These are phyloP conservation scores for Neospora caninum DNA, from an alignment of 169 alveolate species.

Conservation along the genomic window DNA sequence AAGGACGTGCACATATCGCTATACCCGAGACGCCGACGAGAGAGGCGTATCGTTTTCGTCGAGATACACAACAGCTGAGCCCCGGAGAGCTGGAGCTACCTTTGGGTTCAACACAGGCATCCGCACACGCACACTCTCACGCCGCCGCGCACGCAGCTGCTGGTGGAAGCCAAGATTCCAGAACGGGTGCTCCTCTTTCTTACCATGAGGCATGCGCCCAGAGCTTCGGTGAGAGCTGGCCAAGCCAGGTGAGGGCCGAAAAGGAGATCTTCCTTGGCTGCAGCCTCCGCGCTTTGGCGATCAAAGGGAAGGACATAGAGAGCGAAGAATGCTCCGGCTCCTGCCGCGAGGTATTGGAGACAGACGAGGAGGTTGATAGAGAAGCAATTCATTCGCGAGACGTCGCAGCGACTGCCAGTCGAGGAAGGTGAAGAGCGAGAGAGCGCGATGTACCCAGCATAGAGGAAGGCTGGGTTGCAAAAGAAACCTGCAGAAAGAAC, in stretches of 20 bases:
- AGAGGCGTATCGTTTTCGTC: too few relatives aligned
- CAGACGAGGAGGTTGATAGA: conserved; percentile 2
- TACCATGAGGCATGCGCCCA: conserved; percentile 9
- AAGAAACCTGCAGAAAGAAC: neutral
- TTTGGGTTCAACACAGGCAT: too few relatives aligned
- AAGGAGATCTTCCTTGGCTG: neutral
- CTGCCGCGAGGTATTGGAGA: neutral
- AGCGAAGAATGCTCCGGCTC: neutral
- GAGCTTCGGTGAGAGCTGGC: neutral
- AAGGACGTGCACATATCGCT: too few relatives aligned
- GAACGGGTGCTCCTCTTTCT: neutral
- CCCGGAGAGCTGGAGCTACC: too few relatives aligned
- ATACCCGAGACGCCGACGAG: too few relatives aligned
- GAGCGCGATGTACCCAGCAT: conserved; percentile 6
- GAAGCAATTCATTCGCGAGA: neutral
- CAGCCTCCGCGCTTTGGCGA: neutral
- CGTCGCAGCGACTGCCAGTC: neutral
- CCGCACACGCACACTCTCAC: neutral
- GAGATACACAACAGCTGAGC: too few relatives aligned
- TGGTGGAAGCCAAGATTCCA: neutral
- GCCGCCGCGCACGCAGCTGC: neutral
- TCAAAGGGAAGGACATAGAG: neutral
- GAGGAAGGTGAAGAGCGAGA: neutral
- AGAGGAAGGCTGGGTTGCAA: neutral
- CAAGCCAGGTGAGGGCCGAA: neutral